These are phyloP conservation scores for Phylloporus sp. DNA, from an alignment of 768 basidiomycete species.

Conservation along the genomic window DNA sequence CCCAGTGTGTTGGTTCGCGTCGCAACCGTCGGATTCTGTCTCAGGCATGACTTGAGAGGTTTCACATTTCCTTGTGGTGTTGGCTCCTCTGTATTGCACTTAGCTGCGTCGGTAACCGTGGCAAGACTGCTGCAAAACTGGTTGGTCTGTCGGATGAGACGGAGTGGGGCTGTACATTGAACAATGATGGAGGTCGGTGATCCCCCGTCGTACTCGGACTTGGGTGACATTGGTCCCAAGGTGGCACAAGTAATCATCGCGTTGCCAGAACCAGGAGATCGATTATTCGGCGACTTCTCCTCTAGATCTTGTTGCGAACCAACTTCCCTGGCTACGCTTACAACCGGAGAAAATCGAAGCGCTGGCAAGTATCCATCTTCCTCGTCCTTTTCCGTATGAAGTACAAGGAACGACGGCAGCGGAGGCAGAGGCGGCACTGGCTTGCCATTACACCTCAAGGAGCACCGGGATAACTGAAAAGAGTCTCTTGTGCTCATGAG, in stretches of 20 bases:
- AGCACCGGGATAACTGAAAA: conserved; percentile 22
- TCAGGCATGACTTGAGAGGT: not conserved
- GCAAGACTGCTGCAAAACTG: no score
- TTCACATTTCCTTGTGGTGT: no score
- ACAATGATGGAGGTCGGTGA: no score
- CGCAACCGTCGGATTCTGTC: not conserved
- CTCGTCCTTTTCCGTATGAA: not conserved
- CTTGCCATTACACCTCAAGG: conserved; percentile 11
- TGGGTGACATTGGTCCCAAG: no score
- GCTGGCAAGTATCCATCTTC: conserved; percentile 11
- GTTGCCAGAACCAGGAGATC: no score
- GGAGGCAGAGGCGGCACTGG: conserved; percentile 21
- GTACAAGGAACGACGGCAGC: conserved; percentile 15
- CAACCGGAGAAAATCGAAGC: conserved; percentile 20
- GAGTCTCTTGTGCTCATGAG: conserved; percentile 26
- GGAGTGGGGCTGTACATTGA: no score
- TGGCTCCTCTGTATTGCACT: no score
- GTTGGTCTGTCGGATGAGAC: no score
- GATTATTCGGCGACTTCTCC: no score
- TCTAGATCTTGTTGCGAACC: not conserved
- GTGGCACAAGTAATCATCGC: no score
- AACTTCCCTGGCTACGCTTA: conserved; percentile 5
- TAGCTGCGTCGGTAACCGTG: no score
- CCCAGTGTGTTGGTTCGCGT: conserved; percentile 1
- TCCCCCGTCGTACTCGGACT: no score